Evolutionary conservation across 2,329 filamentous ascomycete genomes (phyloP), one percentile per base, ranked within the genome.

Genomic region (Botrytis sinoallii): DNA sequence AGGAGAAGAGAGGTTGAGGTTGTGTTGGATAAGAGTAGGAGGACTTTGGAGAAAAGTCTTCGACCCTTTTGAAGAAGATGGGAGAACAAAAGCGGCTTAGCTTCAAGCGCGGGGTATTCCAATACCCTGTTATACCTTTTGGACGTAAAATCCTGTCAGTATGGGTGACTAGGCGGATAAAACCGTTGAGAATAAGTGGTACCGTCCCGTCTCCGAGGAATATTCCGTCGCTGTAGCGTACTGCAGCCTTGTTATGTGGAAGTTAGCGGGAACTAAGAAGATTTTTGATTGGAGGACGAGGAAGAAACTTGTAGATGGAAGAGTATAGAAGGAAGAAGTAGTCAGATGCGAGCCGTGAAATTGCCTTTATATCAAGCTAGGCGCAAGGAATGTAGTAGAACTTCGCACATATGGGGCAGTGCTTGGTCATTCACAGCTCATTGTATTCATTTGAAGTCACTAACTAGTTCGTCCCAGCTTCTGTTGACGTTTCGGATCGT

Each of bases 361-460:
- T 18, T 16, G 25, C 25, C 18, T 40, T 32, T 57, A 42, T 42
- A 57, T 57, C 38, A 68, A 32, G 20, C 18, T 16, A 40, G 18
- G 32, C 10, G 29, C 44, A 68, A 67, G 44, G 52, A 40, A 35
- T 14, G 40, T 14, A 42, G 25, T 40, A 20, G 8, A n/a, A 14
- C 22, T 22, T 22, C 4, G 9, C 20, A 9, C 35, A 7, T 22
- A 16, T 68, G 46, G 25, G 35, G 16, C 38, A 25, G 12, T 66
- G 63, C 29, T 18, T 66, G 29, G 10, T 32, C 38, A 42, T 32
- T 68, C 35, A 14, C n/a, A 57, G 38, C 66, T 57, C 35, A 42
- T 44, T n/a, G 40, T 42, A 68, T 68, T 57, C 66, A 68, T 68
- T 57, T n/a, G 25, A 57, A 68, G 66, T 68, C 66, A 42, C 42